Evolutionary conservation across 306 rosid species (phyloP), one percentile per base, ranked within the genome.

Genomic region (Ormosia semicastrata): DNA sequence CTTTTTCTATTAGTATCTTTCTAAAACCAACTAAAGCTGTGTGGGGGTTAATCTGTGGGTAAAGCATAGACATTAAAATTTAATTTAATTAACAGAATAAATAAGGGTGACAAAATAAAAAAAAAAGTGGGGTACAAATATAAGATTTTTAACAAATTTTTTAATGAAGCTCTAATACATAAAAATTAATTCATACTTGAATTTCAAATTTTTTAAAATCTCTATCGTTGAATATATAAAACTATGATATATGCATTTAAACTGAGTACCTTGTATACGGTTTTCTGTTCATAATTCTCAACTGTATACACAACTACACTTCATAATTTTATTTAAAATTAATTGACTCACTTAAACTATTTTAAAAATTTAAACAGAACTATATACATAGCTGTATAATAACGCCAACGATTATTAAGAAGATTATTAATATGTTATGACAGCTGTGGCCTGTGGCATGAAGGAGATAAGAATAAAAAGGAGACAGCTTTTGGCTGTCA

Each of bases 401-500:
- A 12, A 49, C 54, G 15, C 54, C 54, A 49, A 49, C 54, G 12
- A 49, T 13, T 13, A 49, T 13, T 14, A 12, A 13, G 15, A 49
- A 49, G 56, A 50, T 50, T 50, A 50, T 14, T 9, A 44, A 44
- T 7, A 41, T 41, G 46, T 41, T 66, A 12, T 53, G 46, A 58
- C 53, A 67, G 76, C 76, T 74, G 78, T 66, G 63, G 50, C 13
- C 49, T 40, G 52, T 7, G 53, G 18, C 14, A 10, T 10, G 62
- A 65, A 62, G 39, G 67, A 73, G 57, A 80, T 29, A 15, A 34
- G 72, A 80, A 59, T 5, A 37, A 15, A 82, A 36, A 8, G 2
- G 8, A 32, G 14, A 24, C 70, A 63, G 63, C 76, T 78, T 84
- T 84, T 36, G 76, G 81, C 71, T 84, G 65, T 78, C 44, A 78